Conservation (phyloP, 169 alveolate species). For the Cystoisospora suis region DNA sequence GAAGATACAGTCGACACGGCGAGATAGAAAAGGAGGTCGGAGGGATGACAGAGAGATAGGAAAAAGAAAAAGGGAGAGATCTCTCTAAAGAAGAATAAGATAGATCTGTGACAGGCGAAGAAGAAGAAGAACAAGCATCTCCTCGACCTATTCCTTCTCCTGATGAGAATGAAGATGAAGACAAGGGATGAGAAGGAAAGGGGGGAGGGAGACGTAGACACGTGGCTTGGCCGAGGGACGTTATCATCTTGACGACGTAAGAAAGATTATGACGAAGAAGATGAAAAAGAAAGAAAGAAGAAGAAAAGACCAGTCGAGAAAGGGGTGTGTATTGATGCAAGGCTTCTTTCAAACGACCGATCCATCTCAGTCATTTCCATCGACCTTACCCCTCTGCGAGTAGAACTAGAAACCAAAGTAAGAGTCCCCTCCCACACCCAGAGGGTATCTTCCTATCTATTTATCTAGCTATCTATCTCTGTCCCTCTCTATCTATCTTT, state of each 20-base stretch:
- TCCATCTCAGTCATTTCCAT: no score
- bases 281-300: no score
- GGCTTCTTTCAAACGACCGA: no score
- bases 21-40: conserved; percentile 2
- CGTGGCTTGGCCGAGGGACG: conserved; percentile 6
- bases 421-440: no score
- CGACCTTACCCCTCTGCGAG: no score
- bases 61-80: not conserved
- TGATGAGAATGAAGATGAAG: not conserved
- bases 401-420: no score
- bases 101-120: not conserved
- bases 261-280: not conserved
- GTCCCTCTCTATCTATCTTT: no score
- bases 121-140: not conserved
- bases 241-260: not conserved
- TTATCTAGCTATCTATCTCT: no score
- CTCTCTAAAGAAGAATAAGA: not conserved
- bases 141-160: no score
- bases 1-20: not conserved
- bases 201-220: conserved; percentile 9
- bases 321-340: no score
- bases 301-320: no score
- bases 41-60: not conserved
- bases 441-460: no score
- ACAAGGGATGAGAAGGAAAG: not conserved